Evolutionary conservation across 176 grass and related monocot species (phyloP).

Genomic region (Secale cereale): DNA sequence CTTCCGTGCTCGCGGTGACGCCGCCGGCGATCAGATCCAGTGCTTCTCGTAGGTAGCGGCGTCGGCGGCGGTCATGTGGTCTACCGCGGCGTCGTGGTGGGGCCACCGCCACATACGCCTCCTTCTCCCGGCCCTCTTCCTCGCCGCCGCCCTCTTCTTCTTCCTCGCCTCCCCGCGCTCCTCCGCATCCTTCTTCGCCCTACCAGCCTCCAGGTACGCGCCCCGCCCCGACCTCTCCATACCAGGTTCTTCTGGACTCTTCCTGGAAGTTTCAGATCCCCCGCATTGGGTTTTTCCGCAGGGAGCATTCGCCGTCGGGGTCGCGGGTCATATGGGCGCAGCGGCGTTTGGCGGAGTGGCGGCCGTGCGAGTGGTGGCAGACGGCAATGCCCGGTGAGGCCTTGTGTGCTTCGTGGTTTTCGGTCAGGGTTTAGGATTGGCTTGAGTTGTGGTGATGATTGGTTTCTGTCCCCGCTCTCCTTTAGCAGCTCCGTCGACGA

Average conservation of each 20-base stretch:
- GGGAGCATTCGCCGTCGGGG: not conserved
- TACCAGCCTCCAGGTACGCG: conserved; percentile 43
- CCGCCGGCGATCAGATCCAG: conserved; percentile 32
- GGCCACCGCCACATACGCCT: conserved; percentile 36
- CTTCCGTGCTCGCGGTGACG: not conserved
- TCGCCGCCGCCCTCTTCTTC: conserved; percentile 20
- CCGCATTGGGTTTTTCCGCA: not conserved
- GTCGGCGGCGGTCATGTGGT: conserved; percentile 24
- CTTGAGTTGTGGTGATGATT: not conserved
- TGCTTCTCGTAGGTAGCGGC: not conserved
- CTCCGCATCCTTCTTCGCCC: conserved; percentile 31
- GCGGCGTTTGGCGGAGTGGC: conserved; percentile 56
- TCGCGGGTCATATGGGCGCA: conserved; percentile 55
- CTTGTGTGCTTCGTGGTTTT: not conserved
- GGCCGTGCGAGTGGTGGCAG: conserved; percentile 72
- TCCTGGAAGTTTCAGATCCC: not conserved
- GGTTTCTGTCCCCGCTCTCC: not conserved
- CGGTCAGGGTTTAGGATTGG: not conserved
- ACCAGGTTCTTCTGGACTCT: not conserved
- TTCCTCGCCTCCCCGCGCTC: conserved; percentile 25
- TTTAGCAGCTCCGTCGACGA: conserved; percentile 49
- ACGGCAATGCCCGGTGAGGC: conserved; percentile 29
- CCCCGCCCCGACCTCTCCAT: not conserved
- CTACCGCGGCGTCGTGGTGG: conserved; percentile 24
- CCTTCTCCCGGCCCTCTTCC: conserved; percentile 40